Conservation (phyloP, 2,329 filamentous ascomycete species). For the Penicillium aurantiogriseum region DNA sequence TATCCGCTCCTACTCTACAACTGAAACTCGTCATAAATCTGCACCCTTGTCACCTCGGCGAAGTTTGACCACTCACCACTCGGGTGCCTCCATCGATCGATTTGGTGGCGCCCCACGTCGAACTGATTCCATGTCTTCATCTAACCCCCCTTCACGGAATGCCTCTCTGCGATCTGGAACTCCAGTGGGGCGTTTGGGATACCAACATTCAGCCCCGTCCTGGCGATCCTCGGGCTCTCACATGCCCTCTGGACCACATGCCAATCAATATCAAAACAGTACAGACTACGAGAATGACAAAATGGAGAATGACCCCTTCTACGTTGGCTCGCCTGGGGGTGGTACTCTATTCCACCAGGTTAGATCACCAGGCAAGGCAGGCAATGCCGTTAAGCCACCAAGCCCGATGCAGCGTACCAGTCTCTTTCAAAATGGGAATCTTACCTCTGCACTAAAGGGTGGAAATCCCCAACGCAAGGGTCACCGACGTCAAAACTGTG, state of each 20-base stretch:
- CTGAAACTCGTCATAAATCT: slow-evolving; percentile 23
- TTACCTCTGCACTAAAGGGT: slow-evolving; percentile 36
- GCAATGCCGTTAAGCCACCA: slow-evolving; percentile 17
- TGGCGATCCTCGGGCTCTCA: slow-evolving; percentile 17
- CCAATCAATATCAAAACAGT: slow-evolving; percentile 27
- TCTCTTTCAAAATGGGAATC: slow-evolving; percentile 21
- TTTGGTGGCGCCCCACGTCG: slow-evolving; percentile 28
- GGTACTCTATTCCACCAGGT: slow-evolving; percentile 20
- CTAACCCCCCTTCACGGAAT: slow-evolving; percentile 21
- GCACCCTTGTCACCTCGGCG: slow-evolving; percentile 33
- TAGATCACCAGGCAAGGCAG: slow-evolving; percentile 20
- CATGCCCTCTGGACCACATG: slow-evolving; percentile 21
- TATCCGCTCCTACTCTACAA: slow-evolving; percentile 28
- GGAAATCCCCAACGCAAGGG: slow-evolving; percentile 37
- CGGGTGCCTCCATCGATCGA: slow-evolving; percentile 26
- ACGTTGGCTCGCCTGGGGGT: slow-evolving; percentile 17
- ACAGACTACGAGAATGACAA: slow-evolving; percentile 21
- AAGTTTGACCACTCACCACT: slow-evolving; percentile 33
- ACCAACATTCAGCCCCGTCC: neutral
- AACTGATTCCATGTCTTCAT: slow-evolving; percentile 31
- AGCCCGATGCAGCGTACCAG: slow-evolving; percentile 25
- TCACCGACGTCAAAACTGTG: slow-evolving; percentile 45
- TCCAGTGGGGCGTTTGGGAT: slow-evolving; percentile 5
- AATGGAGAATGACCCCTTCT: slow-evolving; percentile 30
- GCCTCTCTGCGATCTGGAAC: slow-evolving; percentile 18